Evolutionary conservation across 1,284 basidiomycete species (phyloP).

Genomic region (Fomitiporia mediterranea): DNA sequence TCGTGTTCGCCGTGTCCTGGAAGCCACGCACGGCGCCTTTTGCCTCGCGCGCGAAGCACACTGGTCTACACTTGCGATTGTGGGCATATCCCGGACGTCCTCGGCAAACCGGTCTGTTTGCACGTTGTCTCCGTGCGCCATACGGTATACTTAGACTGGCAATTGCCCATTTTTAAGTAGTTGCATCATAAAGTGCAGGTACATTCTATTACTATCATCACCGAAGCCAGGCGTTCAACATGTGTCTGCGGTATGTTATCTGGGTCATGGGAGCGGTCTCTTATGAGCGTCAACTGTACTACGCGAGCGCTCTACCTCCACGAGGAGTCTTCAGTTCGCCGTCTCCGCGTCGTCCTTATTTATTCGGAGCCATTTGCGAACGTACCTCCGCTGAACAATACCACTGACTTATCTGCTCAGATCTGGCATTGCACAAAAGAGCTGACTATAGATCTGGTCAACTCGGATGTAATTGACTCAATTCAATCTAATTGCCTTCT

Average conservation of each 20-base stretch:
- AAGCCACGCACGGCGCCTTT: neutral
- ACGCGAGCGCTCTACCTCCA: conserved; percentile 1
- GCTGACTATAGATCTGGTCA: neutral
- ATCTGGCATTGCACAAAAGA: neutral
- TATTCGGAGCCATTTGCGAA: no score
- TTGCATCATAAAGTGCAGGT: neutral
- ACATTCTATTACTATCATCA: neutral
- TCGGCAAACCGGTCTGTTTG: neutral
- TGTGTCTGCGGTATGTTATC: conserved; percentile 3
- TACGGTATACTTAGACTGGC: neutral
- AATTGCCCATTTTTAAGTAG: neutral
- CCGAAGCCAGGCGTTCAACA: neutral
- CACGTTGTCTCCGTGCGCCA: neutral
- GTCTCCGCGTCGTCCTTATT: neutral
- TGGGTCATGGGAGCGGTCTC: conserved; percentile 1
- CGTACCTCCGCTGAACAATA: no score
- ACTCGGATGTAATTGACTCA: no score
- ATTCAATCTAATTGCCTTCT: neutral
- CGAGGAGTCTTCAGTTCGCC: neutral
- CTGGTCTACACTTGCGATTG: neutral
- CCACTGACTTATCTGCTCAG: no score
- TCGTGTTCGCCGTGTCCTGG: neutral
- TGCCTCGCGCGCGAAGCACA: conserved; percentile 4
- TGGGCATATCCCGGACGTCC: neutral
- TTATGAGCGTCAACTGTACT: neutral